These are phyloP conservation scores for Pisolithus thermaeus DNA, from an alignment of 1,284 basidiomycete genomes.

Conservation along the genomic window DNA sequence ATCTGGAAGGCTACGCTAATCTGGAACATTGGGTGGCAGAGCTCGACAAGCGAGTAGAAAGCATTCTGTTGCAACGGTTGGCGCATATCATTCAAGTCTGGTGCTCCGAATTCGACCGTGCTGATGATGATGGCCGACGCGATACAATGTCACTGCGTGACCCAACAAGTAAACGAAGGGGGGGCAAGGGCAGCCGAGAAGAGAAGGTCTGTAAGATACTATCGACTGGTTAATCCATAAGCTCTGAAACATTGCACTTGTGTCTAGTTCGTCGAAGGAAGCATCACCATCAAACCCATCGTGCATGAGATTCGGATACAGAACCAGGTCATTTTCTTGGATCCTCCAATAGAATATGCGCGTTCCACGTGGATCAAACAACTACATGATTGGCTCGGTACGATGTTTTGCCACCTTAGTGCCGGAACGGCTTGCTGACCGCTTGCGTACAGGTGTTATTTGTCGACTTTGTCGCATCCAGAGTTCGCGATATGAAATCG, in stretches of 20 bases:
- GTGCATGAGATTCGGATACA: slow-evolving; percentile 96
- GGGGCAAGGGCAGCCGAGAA: slow-evolving; percentile 62
- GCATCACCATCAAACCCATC: slow-evolving; percentile 74
- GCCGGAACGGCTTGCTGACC: neutral
- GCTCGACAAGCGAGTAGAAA: slow-evolving; percentile 84
- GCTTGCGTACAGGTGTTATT: slow-evolving; percentile 57
- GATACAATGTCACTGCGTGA: slow-evolving; percentile 49
- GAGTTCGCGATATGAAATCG: slow-evolving; percentile 94
- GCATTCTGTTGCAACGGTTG: slow-evolving; percentile 75
- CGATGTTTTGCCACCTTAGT: slow-evolving; percentile 21
- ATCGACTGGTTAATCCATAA: neutral
- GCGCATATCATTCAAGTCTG: slow-evolving; percentile 79
- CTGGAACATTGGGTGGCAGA: slow-evolving; percentile 94
- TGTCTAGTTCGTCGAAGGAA: slow-evolving; percentile 57
- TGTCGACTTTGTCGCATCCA: slow-evolving; percentile 86
- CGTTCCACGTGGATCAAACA: slow-evolving; percentile 89
- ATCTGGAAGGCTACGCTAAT: slow-evolving; percentile 95
- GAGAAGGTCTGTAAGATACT: slow-evolving; percentile 51
- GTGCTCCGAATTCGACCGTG: slow-evolving; percentile 80
- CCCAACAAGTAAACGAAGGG: slow-evolving; percentile 53
- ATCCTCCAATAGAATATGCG: slow-evolving; percentile 95
- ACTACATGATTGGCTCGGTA: slow-evolving; percentile 86
- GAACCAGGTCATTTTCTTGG: slow-evolving; percentile 97
- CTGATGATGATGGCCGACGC: slow-evolving; percentile 59
- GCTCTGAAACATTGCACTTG: slow-evolving; percentile 1